Percentiles rank a stretch among this genome's conserved stretches.
Evolutionary conservation across 306 rosid genomes (phyloP).

Genomic region (Argentina anserina): DNA sequence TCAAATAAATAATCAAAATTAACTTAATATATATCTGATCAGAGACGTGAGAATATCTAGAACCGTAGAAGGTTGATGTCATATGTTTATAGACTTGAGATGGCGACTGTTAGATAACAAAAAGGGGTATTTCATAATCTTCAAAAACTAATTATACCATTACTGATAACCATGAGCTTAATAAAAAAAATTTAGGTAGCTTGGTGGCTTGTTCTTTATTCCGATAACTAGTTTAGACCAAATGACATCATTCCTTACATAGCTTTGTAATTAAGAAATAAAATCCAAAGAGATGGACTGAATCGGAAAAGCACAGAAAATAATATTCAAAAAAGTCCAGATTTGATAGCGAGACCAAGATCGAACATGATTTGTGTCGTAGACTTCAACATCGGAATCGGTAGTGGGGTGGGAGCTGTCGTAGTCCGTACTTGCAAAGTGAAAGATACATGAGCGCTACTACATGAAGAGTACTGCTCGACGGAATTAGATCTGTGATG

Average conservation of each 20-base stretch:
- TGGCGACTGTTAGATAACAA: too few species aligned
- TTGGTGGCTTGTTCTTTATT: not conserved
- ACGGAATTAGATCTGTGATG: not conserved
- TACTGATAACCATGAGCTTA: not conserved
- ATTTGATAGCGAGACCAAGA: not conserved
- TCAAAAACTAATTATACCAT: too few species aligned
- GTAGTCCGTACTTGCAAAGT: not conserved
- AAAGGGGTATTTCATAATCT: too few species aligned
- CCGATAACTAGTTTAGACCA: not conserved
- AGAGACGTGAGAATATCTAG: too few species aligned
- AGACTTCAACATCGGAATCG: not conserved
- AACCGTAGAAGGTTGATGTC: too few species aligned
- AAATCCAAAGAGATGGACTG: not conserved
- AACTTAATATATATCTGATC: too few species aligned
- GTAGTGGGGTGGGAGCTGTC: not conserved
- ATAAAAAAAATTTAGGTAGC: not conserved
- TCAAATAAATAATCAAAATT: too few species aligned
- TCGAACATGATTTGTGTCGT: slow-evolving; percentile 1
- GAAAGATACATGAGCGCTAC: not conserved
- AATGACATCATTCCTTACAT: not conserved
- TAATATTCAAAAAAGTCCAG: not conserved
- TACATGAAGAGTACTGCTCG: not conserved
- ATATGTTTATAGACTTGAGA: too few species aligned
- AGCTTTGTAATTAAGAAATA: not conserved
- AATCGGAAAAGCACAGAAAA: not conserved